Evolutionary conservation across 176 grass and related monocot genomes (phyloP), one percentile per base, ranked within the genome.

Genomic region (Musa troglodytarum): DNA sequence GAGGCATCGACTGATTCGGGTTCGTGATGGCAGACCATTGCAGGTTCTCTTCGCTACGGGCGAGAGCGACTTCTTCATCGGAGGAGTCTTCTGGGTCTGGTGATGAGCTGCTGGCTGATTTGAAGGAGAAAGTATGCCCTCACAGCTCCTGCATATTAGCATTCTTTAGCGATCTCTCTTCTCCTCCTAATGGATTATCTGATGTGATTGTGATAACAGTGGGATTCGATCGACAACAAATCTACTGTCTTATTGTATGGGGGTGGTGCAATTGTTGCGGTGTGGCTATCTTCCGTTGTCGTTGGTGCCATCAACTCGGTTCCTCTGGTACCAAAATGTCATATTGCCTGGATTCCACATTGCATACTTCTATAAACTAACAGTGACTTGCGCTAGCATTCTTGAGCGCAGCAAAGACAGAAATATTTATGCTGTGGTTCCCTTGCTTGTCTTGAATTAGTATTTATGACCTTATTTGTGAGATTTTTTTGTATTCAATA

Each of bases 181-280:
- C 7, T 13, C 8, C 52, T 50, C 8, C 52, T 50, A 24, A 22
- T 7, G 23, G 2, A 13, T 54, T 76, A 16, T 9, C 23, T 63
- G 10, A 69, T 52, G 52, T 49, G 1, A 73, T 77, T 49, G 19
- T 72, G 74, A 53, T 52, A 54, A n/a, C 72, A 99, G 95, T 99
- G 95, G 95, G 90, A 99, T 63, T 84, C 82, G 19, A 67, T 99
- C 50, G 95, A 99, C 81, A 88, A 99, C 76, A 99, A 99, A 84
- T 92, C 95, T 53, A 94, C 95, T 24, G 87, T 86, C n/a, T 78
- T 99, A 68, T 81, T 99, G 76, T 99, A 99, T 76, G 89, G 95
- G 23, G 90, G 95, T 23, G 90, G 95, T 21, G 90, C 90, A 58
- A 3, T 99, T 74, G 74, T 99, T 22, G 90, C 90, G 2, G 77